Evolutionary conservation across 2,329 filamentous ascomycete genomes (phyloP).

Genomic region (Ceratocystiopsis sp.): DNA sequence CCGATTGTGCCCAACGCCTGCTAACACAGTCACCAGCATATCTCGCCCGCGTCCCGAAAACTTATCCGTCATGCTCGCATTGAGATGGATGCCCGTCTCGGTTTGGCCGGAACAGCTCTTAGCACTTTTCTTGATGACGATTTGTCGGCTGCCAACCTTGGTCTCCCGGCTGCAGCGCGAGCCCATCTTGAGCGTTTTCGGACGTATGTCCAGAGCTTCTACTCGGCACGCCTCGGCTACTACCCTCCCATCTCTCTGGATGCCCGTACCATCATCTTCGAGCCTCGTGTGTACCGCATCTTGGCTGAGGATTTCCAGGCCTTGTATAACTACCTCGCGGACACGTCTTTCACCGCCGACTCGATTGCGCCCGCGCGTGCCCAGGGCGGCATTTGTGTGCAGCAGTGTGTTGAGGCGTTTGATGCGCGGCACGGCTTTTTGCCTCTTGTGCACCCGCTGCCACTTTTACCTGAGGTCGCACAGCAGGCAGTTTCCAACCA

Average conservation of each 20-base stretch:
- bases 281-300: slow-evolving; percentile 36
- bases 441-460: slow-evolving; percentile 47
- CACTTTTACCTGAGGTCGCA: slow-evolving; percentile 39
- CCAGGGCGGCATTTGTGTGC: slow-evolving; percentile 50
- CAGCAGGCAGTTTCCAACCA: neutral
- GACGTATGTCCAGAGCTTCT: slow-evolving; percentile 48
- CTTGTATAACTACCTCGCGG: slow-evolving; percentile 55
- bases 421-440: slow-evolving; percentile 42
- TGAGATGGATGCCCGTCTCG: slow-evolving; percentile 49
- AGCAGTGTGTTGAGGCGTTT: slow-evolving; percentile 52
- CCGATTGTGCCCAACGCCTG: neutral
- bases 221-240: slow-evolving; percentile 49
- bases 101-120: slow-evolving; percentile 39
- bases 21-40: slow-evolving; percentile 18
- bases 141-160: slow-evolving; percentile 47
- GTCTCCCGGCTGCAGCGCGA: slow-evolving; percentile 40
- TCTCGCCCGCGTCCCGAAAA: slow-evolving; percentile 39
- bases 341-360: slow-evolving; percentile 34
- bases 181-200: slow-evolving; percentile 59
- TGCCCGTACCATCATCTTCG: slow-evolving; percentile 28
- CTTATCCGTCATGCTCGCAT: slow-evolving; percentile 44
- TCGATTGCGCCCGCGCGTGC: slow-evolving; percentile 34
- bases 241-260: slow-evolving; percentile 45
- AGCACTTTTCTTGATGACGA: slow-evolving; percentile 56
- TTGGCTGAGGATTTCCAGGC: slow-evolving; percentile 56